phyloP scores from a whole-genome alignment of 805 yeast species.

The Ogataea wickerhamii region DNA sequence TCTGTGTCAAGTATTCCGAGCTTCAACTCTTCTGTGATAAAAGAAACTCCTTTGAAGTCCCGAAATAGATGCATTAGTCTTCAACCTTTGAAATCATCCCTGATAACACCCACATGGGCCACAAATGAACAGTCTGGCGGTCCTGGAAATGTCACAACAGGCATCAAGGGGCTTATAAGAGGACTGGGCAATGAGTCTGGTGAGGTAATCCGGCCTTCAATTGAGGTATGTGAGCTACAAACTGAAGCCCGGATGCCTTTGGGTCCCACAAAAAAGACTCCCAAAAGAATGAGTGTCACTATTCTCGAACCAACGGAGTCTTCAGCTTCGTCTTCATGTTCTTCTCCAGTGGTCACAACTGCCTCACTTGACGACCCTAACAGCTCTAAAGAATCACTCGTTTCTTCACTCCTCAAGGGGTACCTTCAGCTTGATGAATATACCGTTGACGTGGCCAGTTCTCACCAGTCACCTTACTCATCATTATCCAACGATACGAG shows the following conservation, averaged over 20 bases:
- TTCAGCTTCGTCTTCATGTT: not conserved
- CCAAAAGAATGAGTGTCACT: not conserved
- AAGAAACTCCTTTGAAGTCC: not conserved
- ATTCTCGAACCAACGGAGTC: not conserved
- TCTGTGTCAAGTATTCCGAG: constrained; percentile 1
- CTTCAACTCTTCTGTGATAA: not conserved
- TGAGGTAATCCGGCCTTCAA: not conserved
- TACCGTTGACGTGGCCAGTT: not conserved
- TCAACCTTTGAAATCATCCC: not conserved
- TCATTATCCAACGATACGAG: constrained; percentile 6
- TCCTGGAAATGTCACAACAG: not conserved
- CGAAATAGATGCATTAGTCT: not conserved
- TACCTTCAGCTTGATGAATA: constrained; percentile 7
- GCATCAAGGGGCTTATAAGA: not conserved
- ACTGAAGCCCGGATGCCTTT: not conserved
- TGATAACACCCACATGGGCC: not conserved
- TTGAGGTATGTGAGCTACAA: not conserved
- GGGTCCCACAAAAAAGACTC: not conserved
- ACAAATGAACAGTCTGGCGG: not conserved
- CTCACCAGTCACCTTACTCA: constrained; percentile 4
- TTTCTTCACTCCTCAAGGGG: constrained; percentile 14
- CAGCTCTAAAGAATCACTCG: constrained; percentile 11
- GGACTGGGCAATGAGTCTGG: not conserved
- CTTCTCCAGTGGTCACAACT: not conserved
- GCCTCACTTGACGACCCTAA: constrained; percentile 1